These are phyloP conservation scores for Pichia paraexigua DNA, from an alignment of 805 yeast species.

Conservation along the genomic window DNA sequence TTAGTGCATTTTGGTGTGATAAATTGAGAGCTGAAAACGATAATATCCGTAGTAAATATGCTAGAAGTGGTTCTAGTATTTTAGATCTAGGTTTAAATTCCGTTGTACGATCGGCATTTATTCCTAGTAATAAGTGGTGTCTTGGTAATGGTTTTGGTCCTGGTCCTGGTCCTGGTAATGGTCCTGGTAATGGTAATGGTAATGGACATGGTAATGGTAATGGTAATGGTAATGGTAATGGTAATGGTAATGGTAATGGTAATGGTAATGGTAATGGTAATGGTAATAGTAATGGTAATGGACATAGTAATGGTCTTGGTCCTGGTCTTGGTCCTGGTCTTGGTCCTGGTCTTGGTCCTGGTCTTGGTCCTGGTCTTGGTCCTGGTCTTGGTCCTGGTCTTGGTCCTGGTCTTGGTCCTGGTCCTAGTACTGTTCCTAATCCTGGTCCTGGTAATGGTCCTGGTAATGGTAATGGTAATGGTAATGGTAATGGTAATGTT, in stretches of 20 bases:
- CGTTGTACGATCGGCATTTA: too few species aligned
- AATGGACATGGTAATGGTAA: constrained; percentile 8
- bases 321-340: constrained; percentile 15
- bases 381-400: constrained; percentile 9
- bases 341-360: constrained; percentile 11
- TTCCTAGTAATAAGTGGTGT: constrained; percentile 7
- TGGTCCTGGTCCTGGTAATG: constrained; percentile 8
- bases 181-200: constrained; percentile 8
- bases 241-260: constrained; percentile 6
- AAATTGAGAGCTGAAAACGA: neutral
- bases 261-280: constrained; percentile 9
- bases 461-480: constrained; percentile 6
- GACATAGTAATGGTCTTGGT: constrained; percentile 14
- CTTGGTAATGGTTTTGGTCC: constrained; percentile 6
- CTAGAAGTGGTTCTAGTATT: constrained; percentile 3
- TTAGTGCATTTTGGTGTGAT: neutral
- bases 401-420: constrained; percentile 10
- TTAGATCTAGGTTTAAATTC: constrained; percentile 2
- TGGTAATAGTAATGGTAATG: constrained; percentile 6
- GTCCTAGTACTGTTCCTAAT: constrained; percentile 2
- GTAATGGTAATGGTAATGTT: too few species aligned
- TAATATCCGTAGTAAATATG: neutral
- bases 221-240: constrained; percentile 20
- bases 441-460: constrained; percentile 3
- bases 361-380: constrained; percentile 7